Conservation (phyloP, 2,329 filamentous ascomycete genomes). For the Neofusicoccum parvum region DNA sequence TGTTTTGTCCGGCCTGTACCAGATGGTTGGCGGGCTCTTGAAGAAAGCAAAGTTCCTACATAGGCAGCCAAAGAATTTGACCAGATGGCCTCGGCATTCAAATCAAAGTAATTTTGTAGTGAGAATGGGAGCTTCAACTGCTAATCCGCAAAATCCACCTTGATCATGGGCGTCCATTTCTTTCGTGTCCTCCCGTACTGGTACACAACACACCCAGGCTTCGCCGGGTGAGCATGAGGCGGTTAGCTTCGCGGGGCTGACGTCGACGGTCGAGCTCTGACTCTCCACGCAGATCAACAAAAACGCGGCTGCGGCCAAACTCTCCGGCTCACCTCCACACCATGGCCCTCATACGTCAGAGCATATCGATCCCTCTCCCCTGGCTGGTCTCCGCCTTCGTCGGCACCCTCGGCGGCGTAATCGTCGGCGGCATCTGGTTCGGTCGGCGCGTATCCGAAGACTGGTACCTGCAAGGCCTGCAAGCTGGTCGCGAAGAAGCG, state of each 20-base stretch:
- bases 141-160: too few relatives aligned
- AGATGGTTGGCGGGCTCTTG: too few relatives aligned
- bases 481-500: constrained; percentile 22
- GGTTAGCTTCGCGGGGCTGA: not conserved
- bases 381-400: constrained; percentile 15
- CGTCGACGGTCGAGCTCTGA: constrained; percentile 8
- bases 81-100: too few relatives aligned
- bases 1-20: too few relatives aligned
- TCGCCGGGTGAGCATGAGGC: not conserved
- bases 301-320: not conserved
- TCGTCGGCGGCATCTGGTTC: constrained; percentile 11
- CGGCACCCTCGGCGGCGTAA: constrained; percentile 15
- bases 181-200: too few relatives aligned
- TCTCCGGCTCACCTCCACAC: not conserved
- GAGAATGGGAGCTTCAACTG: too few relatives aligned
- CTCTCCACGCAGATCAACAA: not conserved
- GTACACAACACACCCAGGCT: not conserved
- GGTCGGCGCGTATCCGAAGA: constrained; percentile 7
- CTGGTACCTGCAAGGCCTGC: constrained; percentile 7
- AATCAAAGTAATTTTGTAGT: too few relatives aligned
- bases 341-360: constrained; percentile 5
- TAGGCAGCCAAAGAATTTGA: too few relatives aligned
- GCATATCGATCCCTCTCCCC: not conserved
- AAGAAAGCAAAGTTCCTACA: too few relatives aligned
- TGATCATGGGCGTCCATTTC: too few relatives aligned